Evolutionary conservation across 331 rosid genomes (phyloP).

Genomic region (Malus hybrid): DNA sequence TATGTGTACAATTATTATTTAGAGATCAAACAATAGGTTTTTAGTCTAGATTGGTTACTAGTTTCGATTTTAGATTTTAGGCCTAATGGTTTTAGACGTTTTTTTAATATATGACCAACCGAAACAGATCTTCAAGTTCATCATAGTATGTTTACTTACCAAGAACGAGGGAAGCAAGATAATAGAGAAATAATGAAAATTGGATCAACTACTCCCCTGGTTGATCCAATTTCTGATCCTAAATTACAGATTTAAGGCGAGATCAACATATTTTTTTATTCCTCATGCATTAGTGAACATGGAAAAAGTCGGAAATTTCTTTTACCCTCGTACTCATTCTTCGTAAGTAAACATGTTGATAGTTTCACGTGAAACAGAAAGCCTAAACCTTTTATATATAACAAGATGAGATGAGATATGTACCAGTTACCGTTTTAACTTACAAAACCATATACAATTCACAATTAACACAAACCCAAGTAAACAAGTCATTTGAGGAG

Average conservation of each 20-base stretch:
- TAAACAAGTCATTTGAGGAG: conserved; percentile 52
- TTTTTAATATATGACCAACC: too few species aligned
- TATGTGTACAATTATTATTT: too few species aligned
- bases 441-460: conserved; percentile 84
- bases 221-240: too few species aligned
- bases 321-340: neutral
- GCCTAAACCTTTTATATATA: too few species aligned
- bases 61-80: neutral
- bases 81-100: too few species aligned
- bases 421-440: conserved; percentile 44
- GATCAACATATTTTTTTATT: neutral
- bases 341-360: neutral
- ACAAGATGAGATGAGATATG: conserved; percentile 6
- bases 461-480: conserved; percentile 38
- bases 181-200: too few species aligned
- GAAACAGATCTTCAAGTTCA: too few species aligned
- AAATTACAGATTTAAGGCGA: neutral
- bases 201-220: neutral
- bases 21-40: too few species aligned
- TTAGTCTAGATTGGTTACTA: neutral
- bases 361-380: neutral
- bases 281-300: neutral
- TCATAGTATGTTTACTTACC: neutral
- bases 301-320: fast-evolving
- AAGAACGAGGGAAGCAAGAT: neutral